Percentiles rank a stretch among this genome's conserved stretches.
These are phyloP conservation scores for Rhodocollybia butyracea DNA, from an alignment of 768 basidiomycete genomes.

Conservation along the genomic window DNA sequence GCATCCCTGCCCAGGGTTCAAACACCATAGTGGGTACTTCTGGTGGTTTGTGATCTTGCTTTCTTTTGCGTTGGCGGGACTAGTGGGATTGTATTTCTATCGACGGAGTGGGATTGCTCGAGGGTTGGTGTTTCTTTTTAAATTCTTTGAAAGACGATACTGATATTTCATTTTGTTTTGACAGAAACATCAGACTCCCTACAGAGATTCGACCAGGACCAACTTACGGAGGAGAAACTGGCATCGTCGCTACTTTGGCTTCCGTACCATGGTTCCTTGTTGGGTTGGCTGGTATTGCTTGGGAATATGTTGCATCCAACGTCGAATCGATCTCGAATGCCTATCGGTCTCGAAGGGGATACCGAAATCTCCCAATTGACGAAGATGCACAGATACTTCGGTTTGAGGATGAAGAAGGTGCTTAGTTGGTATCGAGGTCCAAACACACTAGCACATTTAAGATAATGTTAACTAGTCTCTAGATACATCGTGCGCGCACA, in stretches of 20 bases:
- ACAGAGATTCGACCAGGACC: constrained; percentile 37
- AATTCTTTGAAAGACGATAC: not conserved
- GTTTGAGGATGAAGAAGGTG: constrained; percentile 85
- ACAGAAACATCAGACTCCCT: constrained; percentile 76
- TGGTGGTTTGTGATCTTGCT: constrained; percentile 78
- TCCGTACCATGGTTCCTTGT: constrained; percentile 90
- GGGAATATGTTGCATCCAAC: constrained; percentile 56
- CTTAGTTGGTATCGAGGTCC: too few relatives aligned
- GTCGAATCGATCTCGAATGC: constrained; percentile 34
- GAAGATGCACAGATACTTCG: constrained; percentile 85
- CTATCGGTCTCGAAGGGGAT: constrained; percentile 58
- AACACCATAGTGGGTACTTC: constrained; percentile 71
- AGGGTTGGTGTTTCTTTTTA: constrained; percentile 53
- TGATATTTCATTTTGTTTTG: not conserved
- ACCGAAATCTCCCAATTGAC: constrained; percentile 75
- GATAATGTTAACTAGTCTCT: too few relatives aligned
- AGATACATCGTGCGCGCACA: too few relatives aligned
- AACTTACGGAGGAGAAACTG: constrained; percentile 36
- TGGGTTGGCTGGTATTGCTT: constrained; percentile 72
- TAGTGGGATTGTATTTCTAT: constrained; percentile 83
- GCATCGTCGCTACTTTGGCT: constrained; percentile 67
- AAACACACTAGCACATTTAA: too few relatives aligned
- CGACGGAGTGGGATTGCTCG: constrained; percentile 64
- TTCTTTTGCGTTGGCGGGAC: constrained; percentile 73
- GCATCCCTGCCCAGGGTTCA: constrained; percentile 83